phyloP scores from a whole-genome alignment of 208 protist genomes.

The Trypanosoma avium region DNA sequence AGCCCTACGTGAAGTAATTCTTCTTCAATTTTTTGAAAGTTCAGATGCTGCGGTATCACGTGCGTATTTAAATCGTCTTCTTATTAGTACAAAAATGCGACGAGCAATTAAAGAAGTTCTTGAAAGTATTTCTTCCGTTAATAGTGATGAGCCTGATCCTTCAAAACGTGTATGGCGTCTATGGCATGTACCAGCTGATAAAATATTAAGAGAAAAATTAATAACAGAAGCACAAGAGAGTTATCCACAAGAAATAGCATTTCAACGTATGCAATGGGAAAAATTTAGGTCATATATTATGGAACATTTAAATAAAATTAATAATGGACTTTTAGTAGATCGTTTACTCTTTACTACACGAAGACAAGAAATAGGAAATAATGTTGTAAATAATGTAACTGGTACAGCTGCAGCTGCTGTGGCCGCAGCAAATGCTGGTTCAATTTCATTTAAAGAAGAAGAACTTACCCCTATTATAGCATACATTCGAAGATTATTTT shows the following conservation, averaged over 20 bases:
- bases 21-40: constrained; percentile 69
- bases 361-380: not conserved
- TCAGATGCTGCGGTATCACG: constrained; percentile 47
- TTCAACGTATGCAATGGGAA: constrained; percentile 54
- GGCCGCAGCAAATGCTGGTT: constrained; percentile 1
- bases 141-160: constrained; percentile 45
- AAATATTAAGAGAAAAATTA: too few relatives aligned
- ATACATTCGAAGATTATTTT: constrained; percentile 72
- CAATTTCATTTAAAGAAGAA: constrained; percentile 35
- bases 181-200: constrained; percentile 44
- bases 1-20: constrained; percentile 70
- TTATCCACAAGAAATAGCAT: constrained; percentile 45
- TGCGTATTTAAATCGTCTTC: constrained; percentile 56
- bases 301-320: constrained; percentile 51
- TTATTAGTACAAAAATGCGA: constrained; percentile 34
- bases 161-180: constrained; percentile 67
- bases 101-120: constrained; percentile 72
- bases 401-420: constrained; percentile 5
- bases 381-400: not conserved
- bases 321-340: constrained; percentile 29
- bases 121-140: constrained; percentile 48
- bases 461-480: constrained; percentile 53
- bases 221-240: constrained; percentile 6
- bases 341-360: constrained; percentile 32
- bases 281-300: constrained; percentile 36